Conservation (phyloP, 768 basidiomycete species). For the Ramaria rubella region DNA sequence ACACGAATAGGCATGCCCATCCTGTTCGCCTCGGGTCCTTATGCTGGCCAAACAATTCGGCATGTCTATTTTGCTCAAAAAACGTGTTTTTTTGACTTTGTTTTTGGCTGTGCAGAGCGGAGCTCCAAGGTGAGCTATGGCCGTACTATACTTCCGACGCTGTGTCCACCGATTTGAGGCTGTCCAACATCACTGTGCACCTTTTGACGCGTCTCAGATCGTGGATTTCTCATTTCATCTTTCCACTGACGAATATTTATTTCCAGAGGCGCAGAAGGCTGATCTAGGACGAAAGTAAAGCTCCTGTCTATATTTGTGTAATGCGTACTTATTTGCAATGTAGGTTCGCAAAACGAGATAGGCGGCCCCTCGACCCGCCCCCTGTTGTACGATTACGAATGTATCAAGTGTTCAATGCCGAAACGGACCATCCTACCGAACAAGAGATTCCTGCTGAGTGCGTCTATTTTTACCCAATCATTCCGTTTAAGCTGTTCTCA, state of each 20-base stretch:
- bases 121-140: slow-evolving; percentile 5
- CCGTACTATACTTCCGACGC: background rate
- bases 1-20: slow-evolving; percentile 42
- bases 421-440: slow-evolving; percentile 35
- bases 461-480: slow-evolving; percentile 4
- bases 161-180: too few relatives aligned
- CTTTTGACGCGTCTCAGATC: too few relatives aligned
- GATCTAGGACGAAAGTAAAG: slow-evolving; percentile 61
- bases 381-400: slow-evolving; percentile 51
- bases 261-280: slow-evolving; percentile 57
- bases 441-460: slow-evolving; percentile 26
- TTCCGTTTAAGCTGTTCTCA: slow-evolving; percentile 10
- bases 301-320: background rate
- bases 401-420: slow-evolving; percentile 39
- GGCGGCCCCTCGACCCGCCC: slow-evolving; percentile 60
- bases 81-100: background rate
- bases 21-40: slow-evolving; percentile 51
- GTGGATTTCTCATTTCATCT: too few relatives aligned
- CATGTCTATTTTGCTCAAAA: background rate
- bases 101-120: background rate
- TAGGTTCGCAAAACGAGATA: slow-evolving; percentile 42
- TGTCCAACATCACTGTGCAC: too few relatives aligned
- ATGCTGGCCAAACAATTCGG: slow-evolving; percentile 46
- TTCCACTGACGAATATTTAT: slow-evolving; percentile 9
- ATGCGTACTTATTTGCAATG: background rate